Conservation (phyloP, 2,329 filamentous ascomycete species). For the Trichoderma brevicompactum region DNA sequence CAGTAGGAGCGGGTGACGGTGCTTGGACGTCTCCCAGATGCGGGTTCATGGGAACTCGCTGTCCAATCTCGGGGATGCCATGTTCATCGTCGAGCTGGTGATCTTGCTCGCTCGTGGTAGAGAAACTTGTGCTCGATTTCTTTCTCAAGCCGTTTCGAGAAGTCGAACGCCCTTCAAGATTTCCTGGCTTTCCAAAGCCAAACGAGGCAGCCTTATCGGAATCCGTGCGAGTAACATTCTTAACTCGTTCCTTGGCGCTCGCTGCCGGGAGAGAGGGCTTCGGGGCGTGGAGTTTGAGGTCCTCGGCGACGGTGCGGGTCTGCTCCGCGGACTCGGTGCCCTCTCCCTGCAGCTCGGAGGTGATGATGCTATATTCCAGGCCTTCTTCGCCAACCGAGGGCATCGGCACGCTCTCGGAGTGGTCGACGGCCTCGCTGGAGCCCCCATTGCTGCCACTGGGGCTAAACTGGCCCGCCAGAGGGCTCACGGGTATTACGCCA, state of each 20-base stretch:
- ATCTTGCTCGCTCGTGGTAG: constrained; percentile 55
- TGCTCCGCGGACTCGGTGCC: constrained; percentile 58
- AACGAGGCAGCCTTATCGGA: constrained; percentile 85
- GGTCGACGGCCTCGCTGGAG: constrained; percentile 53
- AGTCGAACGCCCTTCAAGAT: constrained; percentile 54
- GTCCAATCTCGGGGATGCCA: constrained; percentile 89
- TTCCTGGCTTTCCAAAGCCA: constrained; percentile 73
- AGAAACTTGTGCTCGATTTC: constrained; percentile 64
- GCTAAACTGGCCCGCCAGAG: constrained; percentile 43
- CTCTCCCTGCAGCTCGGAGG: constrained; percentile 47
- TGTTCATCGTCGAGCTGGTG: constrained; percentile 71
- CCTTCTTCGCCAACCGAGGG: constrained; percentile 90
- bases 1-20: constrained; percentile 73
- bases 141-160: constrained; percentile 62
- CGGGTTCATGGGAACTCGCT: constrained; percentile 91
- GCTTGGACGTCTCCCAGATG: constrained; percentile 95
- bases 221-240: constrained; percentile 85
- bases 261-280: constrained; percentile 81
- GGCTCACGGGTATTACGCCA: constrained; percentile 56
- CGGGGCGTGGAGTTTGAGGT: constrained; percentile 86
- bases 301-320: constrained; percentile 76
- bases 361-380: constrained; percentile 74
- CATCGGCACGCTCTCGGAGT: constrained; percentile 77
- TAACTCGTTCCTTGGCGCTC: constrained; percentile 82
- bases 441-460: constrained; percentile 42